A percentile compares a stretch with the other conserved stretches of the same genome.
These are phyloP conservation scores for Suhomyces canberraensis DNA, from an alignment of 805 yeast genomes.

Conservation along the genomic window DNA sequence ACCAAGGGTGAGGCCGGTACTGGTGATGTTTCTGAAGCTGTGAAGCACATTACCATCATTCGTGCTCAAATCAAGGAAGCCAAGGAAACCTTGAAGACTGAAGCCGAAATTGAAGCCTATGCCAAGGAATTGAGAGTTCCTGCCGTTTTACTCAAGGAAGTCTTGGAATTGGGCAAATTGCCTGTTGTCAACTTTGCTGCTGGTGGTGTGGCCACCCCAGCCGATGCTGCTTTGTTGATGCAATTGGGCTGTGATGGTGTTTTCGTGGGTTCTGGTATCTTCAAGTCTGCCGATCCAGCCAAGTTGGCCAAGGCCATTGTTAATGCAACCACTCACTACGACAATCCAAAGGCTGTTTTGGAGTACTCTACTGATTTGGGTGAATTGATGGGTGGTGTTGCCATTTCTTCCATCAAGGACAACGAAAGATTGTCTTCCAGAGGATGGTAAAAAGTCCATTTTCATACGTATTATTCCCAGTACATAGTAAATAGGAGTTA, in stretches of 20 bases:
- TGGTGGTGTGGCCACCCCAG: conserved; percentile 86
- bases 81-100: conserved; percentile 31
- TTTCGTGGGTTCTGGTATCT: conserved; percentile 76
- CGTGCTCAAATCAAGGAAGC: conserved; percentile 52
- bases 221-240: conserved; percentile 84
- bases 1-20: conserved; percentile 91
- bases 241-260: conserved; percentile 78
- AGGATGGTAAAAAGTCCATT: conserved; percentile 43
- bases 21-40: conserved; percentile 82
- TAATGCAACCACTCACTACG: conserved; percentile 69
- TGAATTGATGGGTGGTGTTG: conserved; percentile 71
- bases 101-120: conserved; percentile 43
- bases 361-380: conserved; percentile 71
- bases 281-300: conserved; percentile 70
- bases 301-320: conserved; percentile 76
- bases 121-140: conserved; percentile 64
- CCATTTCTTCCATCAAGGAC: conserved; percentile 49
- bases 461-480: neutral
- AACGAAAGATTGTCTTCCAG: conserved; percentile 47
- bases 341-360: conserved; percentile 57
- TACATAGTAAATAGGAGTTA: no score
- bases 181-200: conserved; percentile 88
- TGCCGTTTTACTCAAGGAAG: conserved; percentile 46
- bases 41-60: conserved; percentile 65
- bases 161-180: conserved; percentile 49